Base-by-base conservation (phyloP, 1,284 basidiomycete species). In the Ustilago vetiveriae region DNA sequence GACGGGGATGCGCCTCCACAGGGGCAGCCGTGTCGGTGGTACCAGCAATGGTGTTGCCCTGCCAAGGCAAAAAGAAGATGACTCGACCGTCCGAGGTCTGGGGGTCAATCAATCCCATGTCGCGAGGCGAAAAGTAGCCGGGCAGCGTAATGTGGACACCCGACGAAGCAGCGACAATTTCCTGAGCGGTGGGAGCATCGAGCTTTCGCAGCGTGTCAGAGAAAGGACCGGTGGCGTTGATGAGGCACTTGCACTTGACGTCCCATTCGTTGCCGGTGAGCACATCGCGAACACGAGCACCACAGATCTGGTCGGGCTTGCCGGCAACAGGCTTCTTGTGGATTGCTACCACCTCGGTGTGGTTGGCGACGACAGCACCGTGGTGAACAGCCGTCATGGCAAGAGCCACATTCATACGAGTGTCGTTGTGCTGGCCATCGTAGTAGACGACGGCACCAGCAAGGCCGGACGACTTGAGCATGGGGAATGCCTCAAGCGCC, bases 61-160 rank as follows among this genome's bases (percentile, higher is more conserved):
- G 91, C 95, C 95, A 98, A 0, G 95, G 95, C 19, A 98, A 87
- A 88, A 98, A 97, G 87, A 98, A 98, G 81, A 98, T 95, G 60
- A 98, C 94, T 40, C 95, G 90, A 1, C 95, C 95, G 75, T 98
- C 95, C 0, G 91, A 94, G 8, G 95, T 98, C 10, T 92, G 87
- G 0, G 95, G 95, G 84, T 98, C 95, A 50, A 98, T 88, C 7
- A 98, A 87, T 45, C 94, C 95, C 91, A 98, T 97, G 56, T 88
- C 91, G 46, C 92, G 89, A 3, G 95, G 94, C 7, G 92, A 92
- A 81, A 96, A 98, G 85, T 98, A 98, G 82, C 92, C 92, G 3
- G 95, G 95, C 11, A 98, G 88, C 0, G 95, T 97, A 83, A 98
- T 93, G 84, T 98, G 95, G 26, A 96, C 90, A 35, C 95, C 95